phyloP scores from a whole-genome alignment of 768 basidiomycete species.

The Gloeostereum incarnatum region DNA sequence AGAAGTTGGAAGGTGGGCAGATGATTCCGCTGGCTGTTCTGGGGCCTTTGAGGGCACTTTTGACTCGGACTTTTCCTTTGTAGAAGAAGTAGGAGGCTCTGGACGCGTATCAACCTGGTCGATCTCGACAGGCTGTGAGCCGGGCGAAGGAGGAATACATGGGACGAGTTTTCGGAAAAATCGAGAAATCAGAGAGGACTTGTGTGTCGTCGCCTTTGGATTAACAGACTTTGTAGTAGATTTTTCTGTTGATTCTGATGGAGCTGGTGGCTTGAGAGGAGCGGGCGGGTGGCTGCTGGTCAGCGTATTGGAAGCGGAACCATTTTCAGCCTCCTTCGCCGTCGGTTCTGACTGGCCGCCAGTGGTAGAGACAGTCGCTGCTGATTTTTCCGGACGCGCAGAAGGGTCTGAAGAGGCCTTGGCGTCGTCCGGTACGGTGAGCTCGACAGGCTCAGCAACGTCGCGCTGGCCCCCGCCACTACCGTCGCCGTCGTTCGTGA shows the following conservation, averaged over 20 bases:
- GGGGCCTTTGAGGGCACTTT: conserved; percentile 1
- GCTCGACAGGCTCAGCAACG: background rate
- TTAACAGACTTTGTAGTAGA: too few species aligned
- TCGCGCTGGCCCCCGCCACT: background rate
- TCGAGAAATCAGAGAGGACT: conserved; percentile 50
- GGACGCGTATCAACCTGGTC: conserved; percentile 16
- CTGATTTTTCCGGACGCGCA: background rate
- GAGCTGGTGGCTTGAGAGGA: conserved; percentile 1
- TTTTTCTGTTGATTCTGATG: background rate
- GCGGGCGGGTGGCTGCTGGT: conserved; percentile 5
- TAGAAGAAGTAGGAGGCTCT: conserved; percentile 14
- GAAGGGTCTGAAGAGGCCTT: background rate
- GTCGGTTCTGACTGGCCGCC: too few species aligned
- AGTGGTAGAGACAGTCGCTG: too few species aligned
- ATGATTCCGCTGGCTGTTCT: conserved; percentile 3
- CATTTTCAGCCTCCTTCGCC: too few species aligned
- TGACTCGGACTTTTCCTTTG: conserved; percentile 19
- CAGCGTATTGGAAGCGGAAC: conserved; percentile 7
- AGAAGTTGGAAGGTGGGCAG: too few species aligned
- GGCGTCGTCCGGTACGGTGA: background rate
- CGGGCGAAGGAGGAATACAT: conserved; percentile 46
- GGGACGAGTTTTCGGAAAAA: conserved; percentile 57
- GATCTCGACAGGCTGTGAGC: conserved; percentile 34
- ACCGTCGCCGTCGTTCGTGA: background rate
- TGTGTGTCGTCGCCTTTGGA: conserved; percentile 14